phyloP scores from a whole-genome alignment of 2,329 filamentous ascomycete species.

The Trichoderma hamatum region DNA sequence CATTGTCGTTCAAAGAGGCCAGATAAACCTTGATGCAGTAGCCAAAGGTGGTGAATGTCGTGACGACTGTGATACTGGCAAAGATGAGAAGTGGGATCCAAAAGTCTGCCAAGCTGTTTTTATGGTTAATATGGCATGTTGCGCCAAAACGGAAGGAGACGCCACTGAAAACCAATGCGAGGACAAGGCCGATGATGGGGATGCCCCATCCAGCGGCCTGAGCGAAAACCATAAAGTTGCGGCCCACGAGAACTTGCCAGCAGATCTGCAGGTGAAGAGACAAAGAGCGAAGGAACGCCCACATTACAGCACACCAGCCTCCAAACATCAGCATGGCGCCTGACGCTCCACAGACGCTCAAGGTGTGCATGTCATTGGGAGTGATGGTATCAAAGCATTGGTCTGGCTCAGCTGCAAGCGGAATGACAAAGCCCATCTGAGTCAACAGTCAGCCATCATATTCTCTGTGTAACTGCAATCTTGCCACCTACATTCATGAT shows the following conservation, averaged over 20 bases:
- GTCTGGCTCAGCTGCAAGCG: conserved; percentile 74
- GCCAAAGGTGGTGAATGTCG: conserved; percentile 82
- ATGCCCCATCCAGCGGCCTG: conserved; percentile 83
- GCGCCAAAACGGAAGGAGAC: conserved; percentile 92
- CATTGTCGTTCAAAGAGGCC: conserved; percentile 75
- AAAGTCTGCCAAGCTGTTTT: conserved; percentile 78
- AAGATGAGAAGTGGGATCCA: conserved; percentile 89
- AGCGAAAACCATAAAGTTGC: conserved; percentile 85
- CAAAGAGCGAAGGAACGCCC: conserved; percentile 87
- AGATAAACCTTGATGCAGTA: conserved; percentile 98
- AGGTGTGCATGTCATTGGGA: conserved; percentile 87
- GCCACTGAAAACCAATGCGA: conserved; percentile 82
- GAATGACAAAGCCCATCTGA: conserved; percentile 87
- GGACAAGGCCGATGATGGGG: conserved; percentile 71
- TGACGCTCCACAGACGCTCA: conserved; percentile 80
- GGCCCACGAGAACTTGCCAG: conserved; percentile 90
- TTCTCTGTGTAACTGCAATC: background rate
- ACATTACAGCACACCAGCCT: conserved; percentile 81
- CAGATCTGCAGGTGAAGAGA: conserved; percentile 97
- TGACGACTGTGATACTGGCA: conserved; percentile 72
- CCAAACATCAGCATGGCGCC: conserved; percentile 85
- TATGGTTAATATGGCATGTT: conserved; percentile 93
- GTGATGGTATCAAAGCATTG: conserved; percentile 91
- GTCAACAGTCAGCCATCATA: conserved; percentile 30
- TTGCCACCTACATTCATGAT: conserved; percentile 72